Base-by-base conservation (phyloP, 2,329 filamentous ascomycete genomes). In the Stenocarpella maydis region DNA sequence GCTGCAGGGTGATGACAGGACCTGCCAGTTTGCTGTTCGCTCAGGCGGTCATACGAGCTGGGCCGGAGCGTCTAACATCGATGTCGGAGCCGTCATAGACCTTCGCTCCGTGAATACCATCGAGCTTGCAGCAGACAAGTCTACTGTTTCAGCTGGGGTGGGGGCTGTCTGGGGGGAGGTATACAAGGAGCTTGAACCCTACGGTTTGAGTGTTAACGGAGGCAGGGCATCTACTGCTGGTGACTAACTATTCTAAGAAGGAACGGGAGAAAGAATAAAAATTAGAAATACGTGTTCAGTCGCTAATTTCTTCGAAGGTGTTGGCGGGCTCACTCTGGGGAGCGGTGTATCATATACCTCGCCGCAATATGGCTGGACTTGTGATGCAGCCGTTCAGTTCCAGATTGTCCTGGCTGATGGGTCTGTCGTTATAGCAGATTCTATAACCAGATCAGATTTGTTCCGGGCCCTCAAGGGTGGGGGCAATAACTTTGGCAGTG, bases 161-260 rank as follows among this genome's bases (percentile, higher is more conserved):
- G 72, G 72, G 15, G 43, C 71, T 0, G 9, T 39, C 9, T 63
- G 69, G 37, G 55, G 55, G 1, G 64, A 69, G 24, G 67, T 72
- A 0, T 73, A 70, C 47, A 54, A 53, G 19, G 64, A 60, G 9
- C 72, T 73, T 24, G 72, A 72, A 9, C 67, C 67, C 3, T 61
- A 69, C 17, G 65, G 69, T 5, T 31, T 73, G 4, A 65, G 55
- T 15, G 71, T 71, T 8, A 39, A 55, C 21, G 71, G 71, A 1
- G 72, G 72, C 12, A 52, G 72, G 19, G 71, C 69, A 4, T 37
- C 34, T 4, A 24, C 34, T 17, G 67, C 64, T 34, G 47, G 50
- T 15, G 60, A n/a, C n/a, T n/a, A n/a, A n/a, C n/a, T n/a, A n/a
- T n/a, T n/a, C n/a, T n/a, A n/a, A n/a, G n/a, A n/a, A n/a, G n/a